Evolutionary conservation across 345 rosid genomes (phyloP).

Genomic region (Anacardium occidentale): DNA sequence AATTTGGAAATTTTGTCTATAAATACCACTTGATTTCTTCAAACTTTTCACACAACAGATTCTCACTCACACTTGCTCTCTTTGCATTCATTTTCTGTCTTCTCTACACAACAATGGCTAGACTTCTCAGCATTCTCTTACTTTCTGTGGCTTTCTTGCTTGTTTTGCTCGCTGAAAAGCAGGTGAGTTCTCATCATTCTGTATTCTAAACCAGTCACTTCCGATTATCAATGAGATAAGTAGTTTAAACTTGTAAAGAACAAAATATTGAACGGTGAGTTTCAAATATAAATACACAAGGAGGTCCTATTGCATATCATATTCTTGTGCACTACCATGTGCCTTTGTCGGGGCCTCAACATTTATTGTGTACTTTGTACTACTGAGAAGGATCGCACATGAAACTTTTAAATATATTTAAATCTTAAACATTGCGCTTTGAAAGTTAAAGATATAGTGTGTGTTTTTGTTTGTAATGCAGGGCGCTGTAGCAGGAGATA

Average conservation of each 20-base stretch:
- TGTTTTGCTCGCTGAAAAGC: slow-evolving; percentile 19
- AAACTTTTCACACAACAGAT: neutral
- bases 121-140: slow-evolving; percentile 1
- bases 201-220: neutral
- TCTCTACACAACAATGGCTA: slow-evolving; percentile 22
- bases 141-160: slow-evolving; percentile 22
- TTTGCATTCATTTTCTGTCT: neutral
- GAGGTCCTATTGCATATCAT: neutral
- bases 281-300: neutral
- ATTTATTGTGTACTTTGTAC: neutral
- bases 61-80: neutral
- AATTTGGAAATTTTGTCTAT: neutral
- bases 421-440: too few species aligned
- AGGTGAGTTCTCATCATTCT: slow-evolving; percentile 16
- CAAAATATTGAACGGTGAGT: neutral
- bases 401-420: neutral
- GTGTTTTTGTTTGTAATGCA: neutral
- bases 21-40: neutral
- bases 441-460: neutral
- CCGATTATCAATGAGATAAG: too few species aligned
- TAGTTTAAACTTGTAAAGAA: too few species aligned
- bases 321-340: neutral
- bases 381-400: neutral
- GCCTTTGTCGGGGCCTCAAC: neutral
- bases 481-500: slow-evolving; percentile 3